Conservation (phyloP, 2,329 filamentous ascomycete species). For the Sarocladium brachiariae region DNA sequence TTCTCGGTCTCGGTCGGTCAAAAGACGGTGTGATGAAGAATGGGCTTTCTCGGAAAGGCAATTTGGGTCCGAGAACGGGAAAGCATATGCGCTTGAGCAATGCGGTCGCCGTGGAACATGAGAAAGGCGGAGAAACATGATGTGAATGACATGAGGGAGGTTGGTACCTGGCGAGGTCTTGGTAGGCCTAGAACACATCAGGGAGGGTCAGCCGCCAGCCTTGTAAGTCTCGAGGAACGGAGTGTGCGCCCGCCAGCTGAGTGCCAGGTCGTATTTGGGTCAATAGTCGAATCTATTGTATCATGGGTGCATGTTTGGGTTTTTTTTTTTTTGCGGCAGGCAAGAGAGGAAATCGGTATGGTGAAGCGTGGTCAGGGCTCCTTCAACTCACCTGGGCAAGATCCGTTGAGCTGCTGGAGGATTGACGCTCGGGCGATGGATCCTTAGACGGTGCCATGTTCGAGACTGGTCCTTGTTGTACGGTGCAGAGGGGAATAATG, state of each 20-base stretch:
- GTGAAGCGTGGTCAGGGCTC: not conserved
- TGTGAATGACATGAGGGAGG: not conserved
- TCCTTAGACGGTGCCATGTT: conserved; percentile 5
- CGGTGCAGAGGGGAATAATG: not conserved
- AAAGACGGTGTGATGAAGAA: not conserved
- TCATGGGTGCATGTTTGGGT: too few relatives aligned
- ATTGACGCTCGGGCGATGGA: not conserved
- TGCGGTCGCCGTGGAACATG: not conserved
- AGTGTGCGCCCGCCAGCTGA: not conserved
- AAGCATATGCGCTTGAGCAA: not conserved
- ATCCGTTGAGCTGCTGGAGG: not conserved
- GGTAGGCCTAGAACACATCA: conserved; percentile 28
- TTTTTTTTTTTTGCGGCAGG: too few relatives aligned
- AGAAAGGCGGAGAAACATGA: not conserved
- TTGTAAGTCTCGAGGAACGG: not conserved
- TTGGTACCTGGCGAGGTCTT: conserved; percentile 27
- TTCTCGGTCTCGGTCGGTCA: not conserved
- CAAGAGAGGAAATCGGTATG: too few relatives aligned
- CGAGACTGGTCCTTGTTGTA: not conserved
- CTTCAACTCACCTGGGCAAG: conserved; percentile 3
- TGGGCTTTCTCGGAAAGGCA: not conserved
- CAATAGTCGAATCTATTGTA: too few relatives aligned
- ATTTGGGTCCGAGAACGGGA: not conserved
- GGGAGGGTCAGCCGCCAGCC: conserved; percentile 14
- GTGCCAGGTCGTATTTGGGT: not conserved